These are phyloP conservation scores for Rosa persica DNA, from an alignment of 306 rosid species.

Conservation along the genomic window DNA sequence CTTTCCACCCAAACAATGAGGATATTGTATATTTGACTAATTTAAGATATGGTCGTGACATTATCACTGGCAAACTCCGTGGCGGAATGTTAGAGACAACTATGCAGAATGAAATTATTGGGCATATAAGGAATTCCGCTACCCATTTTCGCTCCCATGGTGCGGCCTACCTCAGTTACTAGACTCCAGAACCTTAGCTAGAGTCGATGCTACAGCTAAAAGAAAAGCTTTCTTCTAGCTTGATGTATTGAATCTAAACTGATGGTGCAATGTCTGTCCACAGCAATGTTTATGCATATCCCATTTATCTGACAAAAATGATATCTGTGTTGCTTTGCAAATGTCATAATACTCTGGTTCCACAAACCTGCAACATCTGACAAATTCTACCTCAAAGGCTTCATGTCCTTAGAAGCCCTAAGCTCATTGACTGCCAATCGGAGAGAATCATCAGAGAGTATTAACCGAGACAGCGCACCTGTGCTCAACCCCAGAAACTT, in stretches of 20 bases:
- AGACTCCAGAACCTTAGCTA: background rate
- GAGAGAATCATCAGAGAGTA: conserved; percentile 87
- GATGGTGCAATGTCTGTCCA: background rate
- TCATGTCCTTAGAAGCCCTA: conserved; percentile 58
- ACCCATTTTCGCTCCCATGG: background rate
- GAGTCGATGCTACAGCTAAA: background rate
- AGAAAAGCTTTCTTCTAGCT: background rate
- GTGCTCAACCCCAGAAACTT: conserved; percentile 90
- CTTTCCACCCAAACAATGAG: background rate
- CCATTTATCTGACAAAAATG: background rate
- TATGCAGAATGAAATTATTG: background rate
- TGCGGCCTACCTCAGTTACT: background rate
- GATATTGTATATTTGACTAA: too few relatives aligned
- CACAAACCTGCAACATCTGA: background rate
- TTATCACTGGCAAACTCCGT: background rate
- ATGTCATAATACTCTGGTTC: background rate
- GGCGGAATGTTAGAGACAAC: background rate
- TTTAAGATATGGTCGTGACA: background rate
- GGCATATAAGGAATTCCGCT: background rate
- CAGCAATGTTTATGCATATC: background rate
- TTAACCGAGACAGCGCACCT: conserved; percentile 78
- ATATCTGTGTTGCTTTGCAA: background rate
- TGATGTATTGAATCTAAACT: background rate
- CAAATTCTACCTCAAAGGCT: conserved; percentile 27
- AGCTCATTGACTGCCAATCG: conserved; percentile 77